A percentile compares a stretch with the other conserved stretches of the same genome.
phyloP scores from a whole-genome alignment of 23 red algal species.

The Gracilaria domingensis region DNA sequence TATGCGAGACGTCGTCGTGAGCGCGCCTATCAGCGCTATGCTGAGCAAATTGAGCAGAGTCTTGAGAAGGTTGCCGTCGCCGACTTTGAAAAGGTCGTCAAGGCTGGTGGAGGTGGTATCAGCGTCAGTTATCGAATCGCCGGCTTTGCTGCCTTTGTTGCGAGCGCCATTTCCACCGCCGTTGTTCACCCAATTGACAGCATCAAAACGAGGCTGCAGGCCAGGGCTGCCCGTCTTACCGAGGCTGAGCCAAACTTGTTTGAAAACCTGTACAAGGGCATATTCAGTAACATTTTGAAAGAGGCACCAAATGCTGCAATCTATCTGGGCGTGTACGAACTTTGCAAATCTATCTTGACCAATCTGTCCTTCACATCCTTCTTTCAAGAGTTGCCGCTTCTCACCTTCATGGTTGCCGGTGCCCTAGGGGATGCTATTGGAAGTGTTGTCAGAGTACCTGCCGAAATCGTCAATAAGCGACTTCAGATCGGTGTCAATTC shows the following conservation, averaged over 20 bases:
- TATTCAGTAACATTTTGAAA: conserved; percentile 81
- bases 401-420: conserved; percentile 80
- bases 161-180: conserved; percentile 65
- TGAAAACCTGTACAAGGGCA: conserved; percentile 60
- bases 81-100: conserved; percentile 51
- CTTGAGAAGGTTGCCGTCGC: conserved; percentile 62
- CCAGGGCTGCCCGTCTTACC: conserved; percentile 17
- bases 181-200: conserved; percentile 84
- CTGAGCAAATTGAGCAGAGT: conserved; percentile 42
- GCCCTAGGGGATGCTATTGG: conserved; percentile 82
- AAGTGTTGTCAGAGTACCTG: conserved; percentile 73
- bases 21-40: conserved; percentile 57
- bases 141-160: conserved; percentile 77
- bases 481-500: conserved; percentile 80
- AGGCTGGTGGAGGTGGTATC: conserved; percentile 54
- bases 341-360: conserved; percentile 57
- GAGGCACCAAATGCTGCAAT: conserved; percentile 88
- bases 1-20: conserved; percentile 79
- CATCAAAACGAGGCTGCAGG: conserved; percentile 78
- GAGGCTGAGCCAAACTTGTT: neutral
- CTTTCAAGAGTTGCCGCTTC: conserved; percentile 62
- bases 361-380: conserved; percentile 51
- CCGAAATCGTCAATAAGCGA: conserved; percentile 85
- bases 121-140: conserved; percentile 58
- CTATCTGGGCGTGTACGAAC: conserved; percentile 81